Evolutionary conservation across 148 eudicot species (phyloP), one percentile per base, ranked within the genome.

Genomic region (Silene conica): DNA sequence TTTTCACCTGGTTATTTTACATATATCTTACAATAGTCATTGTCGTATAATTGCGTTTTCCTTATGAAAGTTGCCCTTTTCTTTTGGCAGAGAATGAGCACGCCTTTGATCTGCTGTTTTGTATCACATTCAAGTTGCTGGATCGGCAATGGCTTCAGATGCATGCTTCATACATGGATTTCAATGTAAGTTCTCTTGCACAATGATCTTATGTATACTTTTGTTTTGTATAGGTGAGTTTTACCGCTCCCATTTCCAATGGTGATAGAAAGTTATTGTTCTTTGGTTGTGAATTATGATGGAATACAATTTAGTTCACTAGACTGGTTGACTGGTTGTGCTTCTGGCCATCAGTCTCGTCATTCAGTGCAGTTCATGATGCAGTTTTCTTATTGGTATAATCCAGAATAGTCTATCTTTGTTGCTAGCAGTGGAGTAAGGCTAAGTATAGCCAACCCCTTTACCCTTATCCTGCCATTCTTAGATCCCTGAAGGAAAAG

Each of bases 121-220:
- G 97, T 83, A 92, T 92, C 79, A 80, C 97, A 23, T 95, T 95
- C 88, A 92, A 87, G 87, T 80, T 92, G 82, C 92, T 95, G 82
- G 98, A 95, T 71, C 83, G 83, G 75, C 88, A 82, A 75, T 95
- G 98, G 98, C 98, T 95, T 67, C 78, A 86, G 68, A 92, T 95
- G 97, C 97, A 77, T 72, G 98, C 98, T 72, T 95, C 98, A 63
- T 95, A 95, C 86, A 95, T 95, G 98, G 98, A 95, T 83, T 95
- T 95, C 83, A 95, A 95, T 80, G 98, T 95, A 86, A 78, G 96
- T 82, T 63, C 70, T 79, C 26, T 23, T 60, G 52, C 68, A 50
- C 26, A 19, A 19, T 19, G 21, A 57, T 41, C 72, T 58, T 16
- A 10, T 67, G 43, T 38, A 38, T 5, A 34, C 0, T 34, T 34